These are phyloP conservation scores for Hypomyces perniciosus DNA, from an alignment of 2,329 filamentous ascomycete species.

Conservation along the genomic window DNA sequence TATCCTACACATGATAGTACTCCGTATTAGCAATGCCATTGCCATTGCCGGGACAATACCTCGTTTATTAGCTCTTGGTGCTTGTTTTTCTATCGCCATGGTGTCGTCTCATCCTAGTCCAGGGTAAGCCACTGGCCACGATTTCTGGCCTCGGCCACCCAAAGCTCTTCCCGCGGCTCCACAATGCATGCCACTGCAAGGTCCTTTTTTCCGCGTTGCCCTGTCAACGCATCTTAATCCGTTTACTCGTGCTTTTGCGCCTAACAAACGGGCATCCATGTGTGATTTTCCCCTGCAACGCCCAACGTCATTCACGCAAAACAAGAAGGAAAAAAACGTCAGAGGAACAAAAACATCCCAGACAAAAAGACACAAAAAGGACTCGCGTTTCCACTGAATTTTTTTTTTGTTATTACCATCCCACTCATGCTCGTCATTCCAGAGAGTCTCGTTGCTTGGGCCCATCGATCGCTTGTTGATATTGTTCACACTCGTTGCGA, in stretches of 20 bases:
- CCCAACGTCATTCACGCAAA: neutral
- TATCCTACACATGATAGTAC: no score
- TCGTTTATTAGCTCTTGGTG: neutral
- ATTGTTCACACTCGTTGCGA: neutral
- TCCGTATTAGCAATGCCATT: neutral
- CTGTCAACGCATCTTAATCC: neutral
- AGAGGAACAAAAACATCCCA: neutral
- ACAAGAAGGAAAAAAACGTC: neutral
- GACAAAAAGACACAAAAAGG: neutral
- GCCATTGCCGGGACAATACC: neutral
- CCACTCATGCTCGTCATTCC: neutral
- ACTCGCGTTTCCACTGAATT: neutral
- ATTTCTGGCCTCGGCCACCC: neutral
- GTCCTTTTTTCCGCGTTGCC: neutral
- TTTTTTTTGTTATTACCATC: neutral
- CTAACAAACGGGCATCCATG: neutral
- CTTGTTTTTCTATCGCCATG: neutral
- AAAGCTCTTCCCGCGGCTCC: neutral
- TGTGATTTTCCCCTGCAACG: neutral
- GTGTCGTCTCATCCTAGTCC: neutral
- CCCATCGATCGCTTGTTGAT: no score
- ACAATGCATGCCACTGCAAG: neutral
- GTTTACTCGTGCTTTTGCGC: neutral
- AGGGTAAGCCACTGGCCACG: neutral
- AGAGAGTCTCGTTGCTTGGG: neutral